phyloP scores from a whole-genome alignment of 441 rosid genomes.

The Macaranga tanarius region DNA sequence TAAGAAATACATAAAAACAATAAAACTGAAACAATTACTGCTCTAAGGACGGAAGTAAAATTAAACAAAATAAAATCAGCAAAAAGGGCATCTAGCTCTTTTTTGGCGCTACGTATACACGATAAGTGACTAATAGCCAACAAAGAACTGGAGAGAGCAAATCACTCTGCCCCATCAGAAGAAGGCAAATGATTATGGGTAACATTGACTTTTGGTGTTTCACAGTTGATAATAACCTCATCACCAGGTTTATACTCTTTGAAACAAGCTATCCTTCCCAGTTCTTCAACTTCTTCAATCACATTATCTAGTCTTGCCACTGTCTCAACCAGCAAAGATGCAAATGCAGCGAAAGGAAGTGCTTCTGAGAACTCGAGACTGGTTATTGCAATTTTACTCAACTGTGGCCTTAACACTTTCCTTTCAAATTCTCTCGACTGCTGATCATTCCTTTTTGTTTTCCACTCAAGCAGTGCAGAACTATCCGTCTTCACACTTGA shows the following conservation, averaged over 20 bases:
- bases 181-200: constrained; percentile 39
- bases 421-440: constrained; percentile 36
- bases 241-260: constrained; percentile 52
- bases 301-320: constrained; percentile 78
- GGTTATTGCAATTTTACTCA: constrained; percentile 63
- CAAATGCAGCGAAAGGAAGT: constrained; percentile 84
- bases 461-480: constrained; percentile 49
- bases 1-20: no score
- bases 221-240: constrained; percentile 39
- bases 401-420: constrained; percentile 60
- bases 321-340: constrained; percentile 68
- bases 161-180: constrained; percentile 25
- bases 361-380: constrained; percentile 84
- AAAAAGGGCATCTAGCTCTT: no score
- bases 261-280: constrained; percentile 63
- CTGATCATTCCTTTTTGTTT: constrained; percentile 27
- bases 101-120: no score
- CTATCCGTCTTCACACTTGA: constrained; percentile 56
- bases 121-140: no score
- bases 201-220: constrained; percentile 30
- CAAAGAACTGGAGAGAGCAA: no score
- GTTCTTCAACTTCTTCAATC: constrained; percentile 72
- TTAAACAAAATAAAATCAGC: no score
- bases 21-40: no score
- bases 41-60: no score